Evolutionary conservation across 1,284 basidiomycete genomes (phyloP), one percentile per base, ranked within the genome.

Genomic region (Entoloma clypeatum): DNA sequence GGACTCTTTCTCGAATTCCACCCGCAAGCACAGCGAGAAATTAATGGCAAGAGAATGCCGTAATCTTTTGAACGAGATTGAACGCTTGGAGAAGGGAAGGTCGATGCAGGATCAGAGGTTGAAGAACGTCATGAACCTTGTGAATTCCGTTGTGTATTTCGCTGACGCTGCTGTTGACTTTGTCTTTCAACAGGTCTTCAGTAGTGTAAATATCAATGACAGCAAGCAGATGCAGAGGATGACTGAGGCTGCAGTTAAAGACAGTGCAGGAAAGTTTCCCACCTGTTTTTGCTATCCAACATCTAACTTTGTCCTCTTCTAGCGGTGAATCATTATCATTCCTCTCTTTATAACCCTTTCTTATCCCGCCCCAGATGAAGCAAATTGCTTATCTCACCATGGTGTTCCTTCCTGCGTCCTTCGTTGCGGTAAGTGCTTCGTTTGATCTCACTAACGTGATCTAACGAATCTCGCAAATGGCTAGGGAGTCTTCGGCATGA

Each of bases 371-470:
- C n/a, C n/a, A 65, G 5, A 76, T 76, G 71, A 77, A 75, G 51
- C 76, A 74, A 35, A 59, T 63, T 18, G 65, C 72, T 0, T 73
- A 74, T 48, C 55, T 78, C 6, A 74, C 75, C 3, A 77, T 75
- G 70, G 45, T 77, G 18, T 78, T 76, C 52, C 59, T 78, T 2
- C 75, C 76, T 5, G 69, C 72, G 1, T 68, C 68, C n/a, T 73
- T 78, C 41, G 56, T 70, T 25, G 67, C 74, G 1, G 73, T 74
- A 50, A 55, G 73, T 60, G 23, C 7, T 13, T 10, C 17, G n/a
- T 30, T 7, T 8, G n/a, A 8, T 4, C 16, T 14, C 22, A 7
- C 4, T n/a, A 24, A n/a, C 9, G 3, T 21, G 18, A 14, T 25
- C 18, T n/a, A 16, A 5, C 21, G 16, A 21, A n/a, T 23, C 23